Evolutionary conservation across 306 rosid genomes (phyloP).

Genomic region (Canavalia gladiata): DNA sequence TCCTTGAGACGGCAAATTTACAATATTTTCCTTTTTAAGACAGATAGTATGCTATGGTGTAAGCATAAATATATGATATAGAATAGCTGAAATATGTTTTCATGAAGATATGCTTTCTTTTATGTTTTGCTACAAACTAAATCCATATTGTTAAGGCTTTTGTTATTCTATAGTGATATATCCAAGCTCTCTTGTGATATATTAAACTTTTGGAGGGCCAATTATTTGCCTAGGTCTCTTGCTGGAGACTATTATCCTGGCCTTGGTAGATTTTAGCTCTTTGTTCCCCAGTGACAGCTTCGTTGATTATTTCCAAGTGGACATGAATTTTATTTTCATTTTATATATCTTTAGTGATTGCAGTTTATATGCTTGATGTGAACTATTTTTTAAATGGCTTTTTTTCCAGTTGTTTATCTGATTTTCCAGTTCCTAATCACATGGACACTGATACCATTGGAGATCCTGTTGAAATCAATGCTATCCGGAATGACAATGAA

Average conservation of each 20-base stretch:
- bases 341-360: neutral
- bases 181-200: neutral
- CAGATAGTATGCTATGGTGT: neutral
- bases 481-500: conserved; percentile 51
- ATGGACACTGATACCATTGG: conserved; percentile 50
- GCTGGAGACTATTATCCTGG: neutral
- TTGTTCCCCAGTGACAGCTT: neutral
- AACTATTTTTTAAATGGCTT: neutral
- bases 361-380: neutral
- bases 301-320: neutral
- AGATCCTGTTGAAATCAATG: conserved; percentile 54
- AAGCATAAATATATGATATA: neutral
- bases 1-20: neutral
- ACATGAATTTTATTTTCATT: neutral
- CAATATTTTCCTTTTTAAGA: neutral
- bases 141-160: neutral
- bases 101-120: neutral
- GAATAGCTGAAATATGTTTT: neutral
- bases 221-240: neutral
- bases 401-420: neutral
- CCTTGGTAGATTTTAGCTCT: neutral
- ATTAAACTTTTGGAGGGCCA: neutral
- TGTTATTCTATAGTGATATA: neutral
- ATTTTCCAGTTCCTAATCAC: neutral
- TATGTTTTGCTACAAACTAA: neutral